A percentile compares a stretch with the other conserved stretches of the same genome.
phyloP scores from a whole-genome alignment of 306 rosid genomes.

The Calophaca sinica region DNA sequence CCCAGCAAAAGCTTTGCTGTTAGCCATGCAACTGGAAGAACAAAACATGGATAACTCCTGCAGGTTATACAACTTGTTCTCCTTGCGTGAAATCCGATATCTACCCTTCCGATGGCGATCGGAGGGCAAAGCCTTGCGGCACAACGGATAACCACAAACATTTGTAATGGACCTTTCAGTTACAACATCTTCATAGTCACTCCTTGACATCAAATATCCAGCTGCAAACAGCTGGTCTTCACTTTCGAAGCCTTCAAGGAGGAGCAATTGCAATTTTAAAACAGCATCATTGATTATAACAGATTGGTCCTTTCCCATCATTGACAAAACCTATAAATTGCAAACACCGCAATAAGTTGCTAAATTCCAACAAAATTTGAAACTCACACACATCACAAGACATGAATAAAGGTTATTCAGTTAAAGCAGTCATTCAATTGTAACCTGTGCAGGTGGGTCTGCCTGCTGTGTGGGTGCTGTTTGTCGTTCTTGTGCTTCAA shows the following conservation, averaged over 20 bases:
- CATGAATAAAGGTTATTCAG: neutral
- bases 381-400: neutral
- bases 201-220: constrained; percentile 76
- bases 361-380: constrained; percentile 18
- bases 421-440: constrained; percentile 15
- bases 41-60: constrained; percentile 80
- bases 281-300: constrained; percentile 65
- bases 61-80: constrained; percentile 83
- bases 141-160: constrained; percentile 73
- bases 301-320: constrained; percentile 59
- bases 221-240: constrained; percentile 80
- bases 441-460: neutral
- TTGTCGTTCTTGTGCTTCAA: too few relatives aligned
- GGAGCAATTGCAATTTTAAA: constrained; percentile 68
- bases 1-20: constrained; percentile 70
- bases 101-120: constrained; percentile 71
- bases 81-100: constrained; percentile 78
- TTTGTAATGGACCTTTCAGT: constrained; percentile 76
- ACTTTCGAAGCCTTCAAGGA: constrained; percentile 69
- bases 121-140: constrained; percentile 57
- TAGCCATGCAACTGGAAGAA: constrained; percentile 72
- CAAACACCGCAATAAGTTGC: neutral
- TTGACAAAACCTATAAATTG: constrained; percentile 36
- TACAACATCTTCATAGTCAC: constrained; percentile 85
- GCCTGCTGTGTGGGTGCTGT: too few relatives aligned